Evolutionary conservation across 148 eudicot species (phyloP), one percentile per base, ranked within the genome.

Genomic region (Rhododendron griersonianum): DNA sequence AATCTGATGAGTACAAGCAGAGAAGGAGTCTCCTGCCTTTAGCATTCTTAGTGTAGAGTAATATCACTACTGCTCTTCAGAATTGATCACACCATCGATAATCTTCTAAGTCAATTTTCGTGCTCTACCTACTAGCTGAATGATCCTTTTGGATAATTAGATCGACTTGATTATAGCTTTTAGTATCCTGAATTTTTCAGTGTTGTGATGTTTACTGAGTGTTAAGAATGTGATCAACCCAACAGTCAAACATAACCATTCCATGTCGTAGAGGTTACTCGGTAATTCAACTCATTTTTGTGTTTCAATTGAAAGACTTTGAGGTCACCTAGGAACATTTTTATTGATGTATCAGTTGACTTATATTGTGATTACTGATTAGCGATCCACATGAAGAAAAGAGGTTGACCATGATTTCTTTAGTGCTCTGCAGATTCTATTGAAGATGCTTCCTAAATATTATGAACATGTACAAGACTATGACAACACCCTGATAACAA

Each of bases 401-500:
- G 51, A 35, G 39, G 51, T n/a, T 81, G 80, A 81, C 69, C 10
- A 16, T 48, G 53, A 69, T 48, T 7, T 74, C 75, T 18, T 84
- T 39, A 67, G 21, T 85, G 50, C 51, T 86, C 51, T 84, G 48
- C 81, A 95, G 99, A 96, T 94, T 89, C 87, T 98, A 35, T 90
- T 91, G 83, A 92, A 87, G 88, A 92, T 94, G 94, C 92, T 94
- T 84, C 94, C 95, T 33, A 86, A 87, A 81, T 95, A 95, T 85
- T 92, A 93, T 81, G 75, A 82, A 37, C 98, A 95, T 87, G 96
- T 92, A 61, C 83, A 87, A 78, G 76, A 84, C 51, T 80, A 92
- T 83, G 94, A 93, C 84, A 93, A 93, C 86, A 98, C 99, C 19
- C 93, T 98, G 23, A 92, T 98, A 84, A 95, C 99, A 37, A 98